Evolutionary conservation across 2,329 filamentous ascomycete genomes (phyloP).

Genomic region (Scolecobasidium constrictum): DNA sequence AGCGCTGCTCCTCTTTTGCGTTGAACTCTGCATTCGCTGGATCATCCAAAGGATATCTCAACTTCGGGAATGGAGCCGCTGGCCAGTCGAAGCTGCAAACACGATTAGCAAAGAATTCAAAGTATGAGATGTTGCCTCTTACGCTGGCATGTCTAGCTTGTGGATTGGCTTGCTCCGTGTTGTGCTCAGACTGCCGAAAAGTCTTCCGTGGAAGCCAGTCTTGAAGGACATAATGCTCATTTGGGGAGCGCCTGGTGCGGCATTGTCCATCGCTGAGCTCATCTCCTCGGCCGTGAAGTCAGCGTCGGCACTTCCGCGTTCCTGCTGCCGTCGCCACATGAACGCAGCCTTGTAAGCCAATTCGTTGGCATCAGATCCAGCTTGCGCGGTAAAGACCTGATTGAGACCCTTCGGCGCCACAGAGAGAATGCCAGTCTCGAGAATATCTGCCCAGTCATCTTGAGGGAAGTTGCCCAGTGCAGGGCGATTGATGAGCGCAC

Average conservation of each 20-base stretch:
- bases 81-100: conserved; percentile 97
- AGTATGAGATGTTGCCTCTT: no score
- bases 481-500: conserved; percentile 74
- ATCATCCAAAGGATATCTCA: conserved; percentile 75
- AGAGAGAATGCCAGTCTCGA: conserved; percentile 69
- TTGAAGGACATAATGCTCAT: conserved; percentile 85
- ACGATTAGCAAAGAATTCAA: no score
- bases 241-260: conserved; percentile 64
- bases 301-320: conserved; percentile 66
- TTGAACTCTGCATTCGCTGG: conserved; percentile 64
- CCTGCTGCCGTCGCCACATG: conserved; percentile 75
- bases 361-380: conserved; percentile 88
- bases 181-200: conserved; percentile 79
- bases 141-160: conserved; percentile 89
- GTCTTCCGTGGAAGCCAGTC: conserved; percentile 78
- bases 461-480: conserved; percentile 87
- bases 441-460: conserved; percentile 68
- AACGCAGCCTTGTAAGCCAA: conserved; percentile 92
- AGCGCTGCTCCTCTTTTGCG: conserved; percentile 66
- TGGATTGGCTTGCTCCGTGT: conserved; percentile 90
- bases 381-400: conserved; percentile 84
- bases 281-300: conserved; percentile 76
- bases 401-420: conserved; percentile 73
- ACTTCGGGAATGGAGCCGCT: conserved; percentile 70
- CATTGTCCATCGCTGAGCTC: conserved; percentile 65